These are phyloP conservation scores for Metschnikowia kunwiensis DNA, from an alignment of 805 yeast species.

Conservation along the genomic window DNA sequence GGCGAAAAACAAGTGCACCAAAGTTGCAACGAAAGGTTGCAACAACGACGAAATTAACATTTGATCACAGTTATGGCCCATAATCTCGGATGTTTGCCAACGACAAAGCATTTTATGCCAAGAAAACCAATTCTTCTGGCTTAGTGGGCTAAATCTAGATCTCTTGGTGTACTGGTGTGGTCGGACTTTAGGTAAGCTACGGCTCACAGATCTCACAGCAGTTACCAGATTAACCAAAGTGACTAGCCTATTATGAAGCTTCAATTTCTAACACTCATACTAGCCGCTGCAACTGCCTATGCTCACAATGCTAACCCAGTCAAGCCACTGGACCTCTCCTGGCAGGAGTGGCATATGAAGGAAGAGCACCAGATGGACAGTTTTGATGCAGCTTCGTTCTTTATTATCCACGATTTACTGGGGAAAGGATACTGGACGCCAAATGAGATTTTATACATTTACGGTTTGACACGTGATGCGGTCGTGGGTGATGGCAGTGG, in stretches of 20 bases:
- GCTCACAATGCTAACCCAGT: constrained; percentile 15
- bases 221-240: no score
- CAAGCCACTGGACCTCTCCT: constrained; percentile 42
- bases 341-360: constrained; percentile 91
- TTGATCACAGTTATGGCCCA: no score
- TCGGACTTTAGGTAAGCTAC: neutral
- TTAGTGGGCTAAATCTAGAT: no score
- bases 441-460: constrained; percentile 70
- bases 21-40: no score
- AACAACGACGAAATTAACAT: no score
- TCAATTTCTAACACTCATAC: neutral
- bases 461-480: constrained; percentile 71
- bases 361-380: constrained; percentile 78
- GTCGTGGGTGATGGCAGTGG: constrained; percentile 90
- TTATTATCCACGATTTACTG: constrained; percentile 73
- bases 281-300: constrained; percentile 1
- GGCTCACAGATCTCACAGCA: neutral
- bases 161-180: neutral
- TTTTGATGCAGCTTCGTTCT: constrained; percentile 73
- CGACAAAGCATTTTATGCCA: no score
- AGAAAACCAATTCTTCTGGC: no score
- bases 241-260: neutral
- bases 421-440: constrained; percentile 53
- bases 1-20: no score
- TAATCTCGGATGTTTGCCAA: no score